Conservation (phyloP, 2,329 filamentous ascomycete genomes). For the Phoma sp. region DNA sequence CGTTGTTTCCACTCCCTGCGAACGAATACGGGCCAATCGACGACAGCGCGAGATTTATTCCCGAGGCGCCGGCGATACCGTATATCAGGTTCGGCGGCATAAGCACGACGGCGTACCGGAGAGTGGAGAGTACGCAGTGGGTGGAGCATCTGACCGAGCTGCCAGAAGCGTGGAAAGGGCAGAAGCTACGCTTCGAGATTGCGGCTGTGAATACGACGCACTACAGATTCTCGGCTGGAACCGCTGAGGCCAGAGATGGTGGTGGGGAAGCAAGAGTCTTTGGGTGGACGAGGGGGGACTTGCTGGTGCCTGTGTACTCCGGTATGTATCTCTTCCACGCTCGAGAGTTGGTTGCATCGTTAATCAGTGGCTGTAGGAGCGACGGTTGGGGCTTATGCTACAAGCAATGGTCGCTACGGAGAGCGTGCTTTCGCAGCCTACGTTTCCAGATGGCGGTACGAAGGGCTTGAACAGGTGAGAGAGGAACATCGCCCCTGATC, state of each 20-base stretch:
- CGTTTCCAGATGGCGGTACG: not conserved
- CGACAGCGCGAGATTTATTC: not conserved
- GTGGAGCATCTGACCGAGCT: not conserved
- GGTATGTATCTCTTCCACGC: no score
- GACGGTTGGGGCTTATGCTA: not conserved
- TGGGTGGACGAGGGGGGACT: no score
- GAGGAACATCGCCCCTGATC: no score
- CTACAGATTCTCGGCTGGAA: not conserved
- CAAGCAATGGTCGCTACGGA: not conserved
- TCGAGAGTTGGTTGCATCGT: no score
- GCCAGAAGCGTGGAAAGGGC: not conserved
- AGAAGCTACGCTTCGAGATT: not conserved
- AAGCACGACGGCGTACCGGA: not conserved
- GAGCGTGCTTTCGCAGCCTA: not conserved
- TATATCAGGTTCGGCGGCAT: not conserved
- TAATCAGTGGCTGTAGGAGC: not conserved
- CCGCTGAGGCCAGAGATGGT: not conserved
- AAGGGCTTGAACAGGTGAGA: not conserved
- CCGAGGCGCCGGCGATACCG: not conserved
- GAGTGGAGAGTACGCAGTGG: not conserved
- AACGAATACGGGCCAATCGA: not conserved
- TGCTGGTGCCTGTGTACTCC: no score
- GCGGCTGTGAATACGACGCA: not conserved
- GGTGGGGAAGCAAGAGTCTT: no score
- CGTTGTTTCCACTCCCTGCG: not conserved